phyloP scores from a whole-genome alignment of 306 rosid species.

The Datisca glomerata region DNA sequence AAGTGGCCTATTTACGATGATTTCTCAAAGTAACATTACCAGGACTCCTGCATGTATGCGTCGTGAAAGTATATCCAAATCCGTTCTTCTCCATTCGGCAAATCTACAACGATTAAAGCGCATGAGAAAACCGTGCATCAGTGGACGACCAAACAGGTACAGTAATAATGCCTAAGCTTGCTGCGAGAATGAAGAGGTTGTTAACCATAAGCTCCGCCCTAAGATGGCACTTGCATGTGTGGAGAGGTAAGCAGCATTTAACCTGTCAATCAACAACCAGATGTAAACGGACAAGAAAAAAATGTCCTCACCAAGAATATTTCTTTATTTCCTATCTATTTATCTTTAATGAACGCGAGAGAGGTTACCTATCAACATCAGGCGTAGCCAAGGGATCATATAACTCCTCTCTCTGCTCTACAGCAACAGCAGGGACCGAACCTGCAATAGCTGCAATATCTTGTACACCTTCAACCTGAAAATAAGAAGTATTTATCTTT shows the following conservation, averaged over 20 bases:
- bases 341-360: conserved; percentile 2
- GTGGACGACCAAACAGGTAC: background rate
- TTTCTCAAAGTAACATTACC: background rate
- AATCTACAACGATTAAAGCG: background rate
- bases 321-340: background rate
- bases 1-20: background rate
- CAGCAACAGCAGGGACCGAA: conserved; percentile 27
- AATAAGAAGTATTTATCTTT: background rate
- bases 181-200: conserved; percentile 31
- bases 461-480: conserved; percentile 81
- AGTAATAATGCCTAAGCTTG: conserved; percentile 19
- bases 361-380: conserved; percentile 56
- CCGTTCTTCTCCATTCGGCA: background rate
- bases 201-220: conserved; percentile 47
- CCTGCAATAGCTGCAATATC: conserved; percentile 48
- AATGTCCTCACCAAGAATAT: background rate
- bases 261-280: conserved; percentile 25
- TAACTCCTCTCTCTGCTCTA: conserved; percentile 59
- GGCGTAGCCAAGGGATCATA: conserved; percentile 74
- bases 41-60: background rate
- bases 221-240: conserved; percentile 47
- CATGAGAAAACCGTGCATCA: background rate
- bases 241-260: conserved; percentile 68
- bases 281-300: conserved; percentile 12
- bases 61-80: background rate